Percentiles rank a stretch among this genome's conserved stretches.
These are phyloP conservation scores for Phytophthora ohioensis DNA, from an alignment of 352 stramenopile species.

Conservation along the genomic window DNA sequence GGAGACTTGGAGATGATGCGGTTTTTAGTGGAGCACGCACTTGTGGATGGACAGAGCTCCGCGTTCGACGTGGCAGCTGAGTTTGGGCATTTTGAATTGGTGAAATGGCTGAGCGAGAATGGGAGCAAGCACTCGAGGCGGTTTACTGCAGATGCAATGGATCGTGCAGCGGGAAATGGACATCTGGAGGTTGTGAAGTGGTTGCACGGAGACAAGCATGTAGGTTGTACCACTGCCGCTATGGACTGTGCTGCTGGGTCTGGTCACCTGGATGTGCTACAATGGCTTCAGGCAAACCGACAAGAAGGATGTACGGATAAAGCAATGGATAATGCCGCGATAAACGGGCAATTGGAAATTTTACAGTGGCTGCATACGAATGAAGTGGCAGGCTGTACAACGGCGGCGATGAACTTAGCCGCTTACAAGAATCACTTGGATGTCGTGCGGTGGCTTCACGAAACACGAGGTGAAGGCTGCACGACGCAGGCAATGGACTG, in stretches of 20 bases:
- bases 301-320: conserved; percentile 3
- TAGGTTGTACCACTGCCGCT: conserved; percentile 8
- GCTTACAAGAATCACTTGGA: conserved; percentile 22
- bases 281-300: conserved; percentile 8
- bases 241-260: conserved; percentile 7
- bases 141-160: conserved; percentile 6
- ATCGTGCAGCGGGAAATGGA: conserved; percentile 4
- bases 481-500: conserved; percentile 20
- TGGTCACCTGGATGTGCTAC: conserved; percentile 1
- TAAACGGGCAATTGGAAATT: conserved; percentile 1
- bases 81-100: conserved; percentile 6
- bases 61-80: background rate
- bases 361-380: conserved; percentile 20
- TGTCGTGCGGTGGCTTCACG: conserved; percentile 24
- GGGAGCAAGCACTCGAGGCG: background rate
- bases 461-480: conserved; percentile 2
- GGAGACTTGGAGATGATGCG: conserved; percentile 4
- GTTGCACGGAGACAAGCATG: background rate
- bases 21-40: background rate
- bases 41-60: background rate
- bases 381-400: background rate
- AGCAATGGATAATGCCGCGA: conserved; percentile 10
- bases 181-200: conserved; percentile 15
- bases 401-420: conserved; percentile 6
- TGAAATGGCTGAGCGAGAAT: conserved; percentile 6